Evolutionary conservation across 352 stramenopile genomes (phyloP), one percentile per base, ranked within the genome.

Genomic region (Phytophthora crassamura): DNA sequence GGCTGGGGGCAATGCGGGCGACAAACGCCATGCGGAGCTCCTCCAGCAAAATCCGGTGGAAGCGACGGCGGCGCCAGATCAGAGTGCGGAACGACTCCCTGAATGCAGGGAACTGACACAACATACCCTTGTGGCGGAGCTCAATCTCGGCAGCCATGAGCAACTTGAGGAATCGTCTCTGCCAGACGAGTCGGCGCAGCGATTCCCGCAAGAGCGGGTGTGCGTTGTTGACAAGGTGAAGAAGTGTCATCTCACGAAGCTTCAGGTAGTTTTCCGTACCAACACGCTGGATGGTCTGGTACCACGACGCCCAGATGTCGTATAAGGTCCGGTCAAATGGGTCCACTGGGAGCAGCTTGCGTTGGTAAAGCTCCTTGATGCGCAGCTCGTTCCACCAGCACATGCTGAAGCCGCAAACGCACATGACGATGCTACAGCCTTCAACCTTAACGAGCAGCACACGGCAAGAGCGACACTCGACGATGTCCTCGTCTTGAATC

Each of bases 401-500:
- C 62, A 88, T 80, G n/a, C 1, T 10, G 46, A 78, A 77, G 4
- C 59, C 74, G 18, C 75, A 87, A n/a, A 62, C 35, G 46, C 78
- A 86, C 33, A 55, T 58, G 40, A 87, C 78, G 10, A 34, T 63
- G 43, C 67, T 58, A 45, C 78, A 87, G 1, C 72, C 75, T 25
- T 87, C 78, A 16, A 84, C 72, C 39, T 84, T 84, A 39, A 88
- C 52, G 20, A 85, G 51, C 60, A 75, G 82, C 16, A 80, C 69
- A 22, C 71, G 75, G 49, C 78, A 87, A 1, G 46, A 58, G 34
- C 75, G 73, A 28, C 75, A 84, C 30, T 80, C 61, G 14, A 80
- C 30, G 15, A 69, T 78, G 7, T 74, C 51, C 12, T 64, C 50
- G 10, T 77, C 54, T 7, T 33, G 18, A 7, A 62, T 41, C 41